Evolutionary conservation across 202 grass and related monocot species (phyloP).

Genomic region (Cymbopogon flexuosus): DNA sequence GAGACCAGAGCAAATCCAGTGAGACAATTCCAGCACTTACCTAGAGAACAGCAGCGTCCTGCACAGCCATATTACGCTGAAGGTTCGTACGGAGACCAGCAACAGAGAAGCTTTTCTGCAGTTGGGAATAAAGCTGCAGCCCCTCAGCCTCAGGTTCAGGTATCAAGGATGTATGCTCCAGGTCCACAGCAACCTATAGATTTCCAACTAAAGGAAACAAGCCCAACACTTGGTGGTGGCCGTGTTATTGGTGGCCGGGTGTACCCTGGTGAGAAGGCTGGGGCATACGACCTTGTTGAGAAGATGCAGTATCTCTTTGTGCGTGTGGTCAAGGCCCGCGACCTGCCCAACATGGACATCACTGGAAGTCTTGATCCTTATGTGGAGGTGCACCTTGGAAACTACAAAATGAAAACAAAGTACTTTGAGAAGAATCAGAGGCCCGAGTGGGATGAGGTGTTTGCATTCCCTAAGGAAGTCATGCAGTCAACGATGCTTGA

Average conservation of each 20-base stretch:
- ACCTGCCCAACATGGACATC: constrained; percentile 69
- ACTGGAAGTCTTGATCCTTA: constrained; percentile 88
- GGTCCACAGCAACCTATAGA: constrained; percentile 57
- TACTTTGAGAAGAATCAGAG: constrained; percentile 63
- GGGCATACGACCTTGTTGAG: constrained; percentile 87
- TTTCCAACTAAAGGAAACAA: constrained; percentile 72
- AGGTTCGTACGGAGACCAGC: constrained; percentile 35
- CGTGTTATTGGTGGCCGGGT: constrained; percentile 54
- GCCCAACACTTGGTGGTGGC: constrained; percentile 66
- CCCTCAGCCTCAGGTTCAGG: constrained; percentile 28
- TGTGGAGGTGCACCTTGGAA: constrained; percentile 67
- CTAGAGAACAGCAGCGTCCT: constrained; percentile 41
- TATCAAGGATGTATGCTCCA: constrained; percentile 49
- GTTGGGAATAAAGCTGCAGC: constrained; percentile 29
- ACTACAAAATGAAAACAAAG: constrained; percentile 65
- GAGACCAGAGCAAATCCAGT: constrained; percentile 39
- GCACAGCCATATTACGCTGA: constrained; percentile 23
- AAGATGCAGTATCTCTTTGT: constrained; percentile 90
- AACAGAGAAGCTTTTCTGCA: constrained; percentile 34
- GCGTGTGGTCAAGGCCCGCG: constrained; percentile 81
- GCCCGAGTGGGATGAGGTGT: constrained; percentile 89
- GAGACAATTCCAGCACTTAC: constrained; percentile 66
- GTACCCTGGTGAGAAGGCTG: constrained; percentile 44
- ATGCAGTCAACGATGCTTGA: constrained; percentile 47
- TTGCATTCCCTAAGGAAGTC: constrained; percentile 60